Evolutionary conservation across 225 moss, liverwort and hornwort genomes (phyloP).

Genomic region (Physcomitrellopsis africana): DNA sequence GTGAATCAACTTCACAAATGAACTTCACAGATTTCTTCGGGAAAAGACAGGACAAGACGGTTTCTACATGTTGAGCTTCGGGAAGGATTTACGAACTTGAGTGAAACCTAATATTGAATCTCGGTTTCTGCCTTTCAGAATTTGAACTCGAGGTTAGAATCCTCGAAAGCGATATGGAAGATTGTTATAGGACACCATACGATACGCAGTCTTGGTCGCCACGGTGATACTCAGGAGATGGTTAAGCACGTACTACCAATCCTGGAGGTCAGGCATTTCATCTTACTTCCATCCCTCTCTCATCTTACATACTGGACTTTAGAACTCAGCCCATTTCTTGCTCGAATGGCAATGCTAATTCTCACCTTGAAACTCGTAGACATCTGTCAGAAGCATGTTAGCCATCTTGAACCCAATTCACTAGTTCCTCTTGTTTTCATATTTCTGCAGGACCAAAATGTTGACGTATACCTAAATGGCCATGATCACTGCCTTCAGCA

Average conservation of each 20-base stretch:
- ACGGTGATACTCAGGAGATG: neutral
- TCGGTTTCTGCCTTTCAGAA: neutral
- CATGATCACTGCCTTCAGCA: constrained; percentile 37
- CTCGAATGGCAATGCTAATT: neutral
- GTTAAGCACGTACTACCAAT: neutral
- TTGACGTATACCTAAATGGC: constrained; percentile 51
- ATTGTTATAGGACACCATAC: neutral
- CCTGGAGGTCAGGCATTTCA: neutral
- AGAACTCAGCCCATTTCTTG: too few relatives aligned
- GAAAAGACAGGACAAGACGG: too few relatives aligned
- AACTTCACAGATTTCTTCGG: too few relatives aligned
- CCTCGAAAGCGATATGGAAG: neutral
- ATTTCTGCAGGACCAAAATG: constrained; percentile 28
- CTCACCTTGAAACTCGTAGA: neutral
- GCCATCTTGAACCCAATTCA: neutral
- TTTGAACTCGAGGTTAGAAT: neutral
- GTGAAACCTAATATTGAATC: too few relatives aligned
- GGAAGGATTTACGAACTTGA: too few relatives aligned
- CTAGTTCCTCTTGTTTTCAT: neutral
- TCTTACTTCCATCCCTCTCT: neutral
- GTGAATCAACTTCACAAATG: too few relatives aligned
- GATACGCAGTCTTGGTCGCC: neutral
- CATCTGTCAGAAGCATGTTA: neutral
- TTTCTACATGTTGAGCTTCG: too few relatives aligned
- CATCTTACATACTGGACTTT: too few relatives aligned